Conservation (phyloP, 2,329 filamentous ascomycete species). For the Pseudogymnoascus sp. region DNA sequence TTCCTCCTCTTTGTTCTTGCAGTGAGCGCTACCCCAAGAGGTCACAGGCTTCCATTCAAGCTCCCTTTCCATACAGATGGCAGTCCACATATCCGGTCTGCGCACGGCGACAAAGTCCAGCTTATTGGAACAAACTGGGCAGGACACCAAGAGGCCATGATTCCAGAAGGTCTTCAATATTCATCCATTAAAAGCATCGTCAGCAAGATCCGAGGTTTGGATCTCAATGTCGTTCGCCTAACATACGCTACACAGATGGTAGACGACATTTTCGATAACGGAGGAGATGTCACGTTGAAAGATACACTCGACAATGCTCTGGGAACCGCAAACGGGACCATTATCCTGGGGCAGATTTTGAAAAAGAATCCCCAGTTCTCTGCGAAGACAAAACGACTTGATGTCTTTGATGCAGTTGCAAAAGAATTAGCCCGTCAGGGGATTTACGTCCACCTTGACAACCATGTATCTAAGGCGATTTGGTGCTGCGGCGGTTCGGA, state of each 20-base stretch:
- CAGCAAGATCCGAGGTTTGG: conserved; percentile 46
- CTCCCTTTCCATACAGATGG: background rate
- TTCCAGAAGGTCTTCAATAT: conserved; percentile 56
- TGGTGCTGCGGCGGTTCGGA: conserved; percentile 50
- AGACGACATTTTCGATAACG: conserved; percentile 45
- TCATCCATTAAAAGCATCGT: conserved; percentile 47
- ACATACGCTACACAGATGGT: conserved; percentile 58
- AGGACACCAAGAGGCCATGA: conserved; percentile 52
- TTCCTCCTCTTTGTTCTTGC: background rate
- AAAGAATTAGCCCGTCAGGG: conserved; percentile 46
- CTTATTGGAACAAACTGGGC: conserved; percentile 55
- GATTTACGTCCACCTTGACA: conserved; percentile 52
- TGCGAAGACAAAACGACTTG: conserved; percentile 43
- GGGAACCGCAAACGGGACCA: conserved; percentile 44
- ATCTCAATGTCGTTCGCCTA: conserved; percentile 54
- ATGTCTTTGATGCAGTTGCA: conserved; percentile 55
- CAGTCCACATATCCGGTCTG: background rate
- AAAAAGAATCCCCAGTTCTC: conserved; percentile 49
- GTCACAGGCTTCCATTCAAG: background rate
- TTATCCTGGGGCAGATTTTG: conserved; percentile 42
- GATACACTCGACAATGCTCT: conserved; percentile 37
- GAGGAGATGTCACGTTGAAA: conserved; percentile 39
- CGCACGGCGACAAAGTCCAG: conserved; percentile 33
- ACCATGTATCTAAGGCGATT: conserved; percentile 48
- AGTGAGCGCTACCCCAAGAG: background rate